Evolutionary conservation across 2,329 filamentous ascomycete species (phyloP).

Genomic region (Sporothrix variecibatus): DNA sequence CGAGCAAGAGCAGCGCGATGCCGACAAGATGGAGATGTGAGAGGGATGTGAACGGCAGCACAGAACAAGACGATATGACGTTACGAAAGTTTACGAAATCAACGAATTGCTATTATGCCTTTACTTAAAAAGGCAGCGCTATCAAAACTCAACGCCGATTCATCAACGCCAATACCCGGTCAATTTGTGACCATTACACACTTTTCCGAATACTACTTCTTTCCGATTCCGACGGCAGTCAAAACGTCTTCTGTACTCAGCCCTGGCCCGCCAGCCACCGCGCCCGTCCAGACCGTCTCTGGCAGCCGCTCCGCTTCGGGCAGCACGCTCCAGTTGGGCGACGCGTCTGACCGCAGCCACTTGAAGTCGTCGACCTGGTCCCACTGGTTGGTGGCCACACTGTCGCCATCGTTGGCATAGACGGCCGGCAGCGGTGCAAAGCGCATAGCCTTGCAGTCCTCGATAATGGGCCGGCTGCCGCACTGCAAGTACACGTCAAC

Average conservation of each 20-base stretch:
- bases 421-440: conserved; percentile 69
- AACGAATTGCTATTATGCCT: not conserved
- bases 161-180: not conserved
- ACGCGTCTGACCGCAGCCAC: conserved; percentile 84
- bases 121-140: not conserved
- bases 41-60: not conserved
- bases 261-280: conserved; percentile 64
- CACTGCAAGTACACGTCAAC: conserved; percentile 84
- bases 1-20: conserved; percentile 23
- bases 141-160: not conserved
- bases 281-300: conserved; percentile 67
- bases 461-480: conserved; percentile 85
- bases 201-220: not conserved
- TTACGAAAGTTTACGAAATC: not conserved
- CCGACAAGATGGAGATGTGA: conserved; percentile 47
- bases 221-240: conserved; percentile 48
- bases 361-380: conserved; percentile 95
- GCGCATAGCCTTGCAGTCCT: conserved; percentile 75
- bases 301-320: conserved; percentile 59
- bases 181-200: not conserved
- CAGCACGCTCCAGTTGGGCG: conserved; percentile 83
- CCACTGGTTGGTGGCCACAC: conserved; percentile 67
- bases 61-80: not conserved
- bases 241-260: conserved; percentile 67
- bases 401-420: conserved; percentile 33